Percentiles rank a stretch among this genome's conserved stretches.
Evolutionary conservation across 2,329 filamentous ascomycete species (phyloP).

Genomic region (Ceratocystis harringtonii): DNA sequence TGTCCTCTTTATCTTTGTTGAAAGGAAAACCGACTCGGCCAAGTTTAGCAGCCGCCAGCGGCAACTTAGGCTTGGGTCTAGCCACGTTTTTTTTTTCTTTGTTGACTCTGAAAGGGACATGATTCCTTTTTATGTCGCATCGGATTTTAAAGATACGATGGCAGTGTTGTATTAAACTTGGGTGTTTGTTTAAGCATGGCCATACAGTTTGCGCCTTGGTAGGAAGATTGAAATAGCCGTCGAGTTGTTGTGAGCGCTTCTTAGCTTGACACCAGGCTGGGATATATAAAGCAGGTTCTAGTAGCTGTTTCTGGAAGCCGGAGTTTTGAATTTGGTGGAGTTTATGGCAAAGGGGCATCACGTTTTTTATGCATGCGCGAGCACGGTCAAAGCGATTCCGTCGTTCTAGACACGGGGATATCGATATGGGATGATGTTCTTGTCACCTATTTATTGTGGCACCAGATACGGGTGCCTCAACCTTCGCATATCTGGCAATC

Average conservation of each 20-base stretch:
- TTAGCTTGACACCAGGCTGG: no score
- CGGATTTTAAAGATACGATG: neutral
- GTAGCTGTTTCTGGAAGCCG: no score
- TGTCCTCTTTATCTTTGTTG: neutral
- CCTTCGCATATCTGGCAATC: neutral
- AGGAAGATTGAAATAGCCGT: no score
- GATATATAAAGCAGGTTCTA: no score
- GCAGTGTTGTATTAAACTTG: no score
- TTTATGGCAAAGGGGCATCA: no score
- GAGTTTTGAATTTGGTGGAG: no score
- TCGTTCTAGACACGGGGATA: neutral
- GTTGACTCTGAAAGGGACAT: neutral
- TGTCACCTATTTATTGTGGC: neutral
- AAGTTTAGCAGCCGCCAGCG: neutral
- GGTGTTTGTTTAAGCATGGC: no score
- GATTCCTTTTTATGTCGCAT: neutral
- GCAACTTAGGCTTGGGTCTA: neutral
- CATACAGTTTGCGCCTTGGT: no score
- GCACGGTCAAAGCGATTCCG: neutral
- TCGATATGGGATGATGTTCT: neutral
- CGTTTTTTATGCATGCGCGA: neutral
- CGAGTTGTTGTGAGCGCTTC: no score
- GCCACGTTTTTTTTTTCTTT: neutral
- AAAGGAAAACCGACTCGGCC: neutral
- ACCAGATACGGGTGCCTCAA: neutral